Evolutionary conservation across 1,284 basidiomycete genomes (phyloP), one percentile per base, ranked within the genome.

Genomic region (Exobasidium rhododendri): DNA sequence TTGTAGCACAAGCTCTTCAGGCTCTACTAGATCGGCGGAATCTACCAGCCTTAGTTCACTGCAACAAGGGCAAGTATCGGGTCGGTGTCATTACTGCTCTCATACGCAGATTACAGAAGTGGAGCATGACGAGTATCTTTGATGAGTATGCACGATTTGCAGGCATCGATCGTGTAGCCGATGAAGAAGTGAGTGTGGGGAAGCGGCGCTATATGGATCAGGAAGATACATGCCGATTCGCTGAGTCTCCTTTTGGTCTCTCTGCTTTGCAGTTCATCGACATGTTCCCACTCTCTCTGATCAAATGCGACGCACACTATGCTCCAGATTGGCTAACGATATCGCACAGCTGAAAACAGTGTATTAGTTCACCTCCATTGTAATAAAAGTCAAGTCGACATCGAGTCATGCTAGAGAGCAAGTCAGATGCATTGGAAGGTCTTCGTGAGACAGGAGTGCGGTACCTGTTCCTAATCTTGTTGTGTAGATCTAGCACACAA

Each of bases 41-140:
- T 43, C 63, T 66, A 51, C 77, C 76, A 2, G 68, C 77, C 26
- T 64, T 79, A 29, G 66, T 79, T 24, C 77, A 79, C 54, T 79
- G 77, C 67, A 79, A 79, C 56, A 79, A 79, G 53, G 77, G 52
- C 20, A 75, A 77, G 57, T 77, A 78, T 54, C 62, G 77, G 26
- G 76, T 77, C 5, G 77, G 77, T 0, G 73, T 72, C 56, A 56
- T 79, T 11, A 73, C 74, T 0, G 77, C 74, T 1, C 58, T 75
- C 58, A 31, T 79, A 1, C 66, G 77, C 5, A 65, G 73, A 35
- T 53, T 79, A 30, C 77, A 79, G 44, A 70, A 75, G 10, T 79
- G 77, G 77, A 74, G 68, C 47, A 70, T 78, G 57, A 77, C 77
- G 5, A 69, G 64, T 51, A 75, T 78, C 52, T 75, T 77, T 54